Percentiles rank a stretch among this genome's conserved stretches.
phyloP scores from a whole-genome alignment of 768 basidiomycete species.

The Podaxis rugospora region DNA sequence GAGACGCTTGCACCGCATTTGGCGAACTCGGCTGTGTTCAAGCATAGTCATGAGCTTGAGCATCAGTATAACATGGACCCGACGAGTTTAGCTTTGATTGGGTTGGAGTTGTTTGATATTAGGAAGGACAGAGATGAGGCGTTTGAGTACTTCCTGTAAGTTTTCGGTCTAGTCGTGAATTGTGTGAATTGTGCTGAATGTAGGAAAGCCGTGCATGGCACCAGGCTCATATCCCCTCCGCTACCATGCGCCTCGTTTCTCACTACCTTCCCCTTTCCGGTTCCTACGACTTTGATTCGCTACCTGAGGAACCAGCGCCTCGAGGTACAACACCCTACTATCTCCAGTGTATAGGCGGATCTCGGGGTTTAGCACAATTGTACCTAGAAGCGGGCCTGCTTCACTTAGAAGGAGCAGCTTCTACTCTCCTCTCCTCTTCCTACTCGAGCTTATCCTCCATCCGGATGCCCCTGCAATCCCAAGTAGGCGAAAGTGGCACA shows the following conservation, averaged over 20 bases:
- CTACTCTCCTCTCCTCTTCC: conserved; percentile 65
- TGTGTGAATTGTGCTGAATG: background rate
- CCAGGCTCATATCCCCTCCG: conserved; percentile 67
- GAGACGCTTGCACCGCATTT: conserved; percentile 51
- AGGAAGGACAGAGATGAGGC: conserved; percentile 72
- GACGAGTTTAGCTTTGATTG: conserved; percentile 71
- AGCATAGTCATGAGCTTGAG: conserved; percentile 47
- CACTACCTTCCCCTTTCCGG: conserved; percentile 64
- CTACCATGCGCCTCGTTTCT: conserved; percentile 73
- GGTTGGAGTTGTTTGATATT: conserved; percentile 69
- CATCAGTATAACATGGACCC: conserved; percentile 82
- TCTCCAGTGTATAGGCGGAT: conserved; percentile 61
- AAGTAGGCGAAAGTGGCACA: conserved; percentile 51
- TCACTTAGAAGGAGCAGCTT: conserved; percentile 77
- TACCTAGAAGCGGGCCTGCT: conserved; percentile 78
- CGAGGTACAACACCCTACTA: conserved; percentile 60
- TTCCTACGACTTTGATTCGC: conserved; percentile 28
- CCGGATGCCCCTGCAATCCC: conserved; percentile 53
- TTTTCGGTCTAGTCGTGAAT: conserved; percentile 11
- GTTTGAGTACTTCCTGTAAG: conserved; percentile 78
- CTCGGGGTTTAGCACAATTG: conserved; percentile 63
- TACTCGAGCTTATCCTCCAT: conserved; percentile 77
- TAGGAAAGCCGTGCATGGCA: conserved; percentile 72
- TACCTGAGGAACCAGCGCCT: conserved; percentile 31
- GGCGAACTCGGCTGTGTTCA: conserved; percentile 49